Percentiles rank a stretch among this genome's conserved stretches.
phyloP scores from a whole-genome alignment of 2,329 filamentous ascomycete genomes.

The Penicillium oxalicum region DNA sequence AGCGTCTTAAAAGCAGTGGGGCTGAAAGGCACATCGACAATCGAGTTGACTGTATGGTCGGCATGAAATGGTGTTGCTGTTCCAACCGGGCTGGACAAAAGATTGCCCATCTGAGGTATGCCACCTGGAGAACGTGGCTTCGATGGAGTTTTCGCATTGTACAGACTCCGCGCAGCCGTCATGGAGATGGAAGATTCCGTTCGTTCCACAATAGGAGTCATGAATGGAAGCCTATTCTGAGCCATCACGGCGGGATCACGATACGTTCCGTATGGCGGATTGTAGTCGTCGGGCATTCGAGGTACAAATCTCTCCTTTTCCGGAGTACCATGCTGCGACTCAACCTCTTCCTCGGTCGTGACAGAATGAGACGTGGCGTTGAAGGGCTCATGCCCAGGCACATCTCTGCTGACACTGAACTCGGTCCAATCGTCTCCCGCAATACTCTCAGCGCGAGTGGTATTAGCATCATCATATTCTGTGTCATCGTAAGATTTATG shows the following conservation, averaged over 20 bases:
- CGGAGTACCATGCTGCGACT: slow-evolving; percentile 32
- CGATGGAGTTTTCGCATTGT: slow-evolving; percentile 69
- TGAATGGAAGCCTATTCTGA: slow-evolving; percentile 90
- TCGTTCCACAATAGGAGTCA: slow-evolving; percentile 96
- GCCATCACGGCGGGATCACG: slow-evolving; percentile 72
- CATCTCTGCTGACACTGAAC: slow-evolving; percentile 68
- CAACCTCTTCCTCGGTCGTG: slow-evolving; percentile 24
- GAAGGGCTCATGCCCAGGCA: slow-evolving; percentile 44
- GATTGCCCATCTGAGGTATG: slow-evolving; percentile 38
- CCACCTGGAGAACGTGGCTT: slow-evolving; percentile 41
- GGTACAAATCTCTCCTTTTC: slow-evolving; percentile 43
- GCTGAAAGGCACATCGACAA: slow-evolving; percentile 34
- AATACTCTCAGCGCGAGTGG: slow-evolving; percentile 51
- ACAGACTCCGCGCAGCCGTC: slow-evolving; percentile 53
- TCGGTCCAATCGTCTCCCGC: slow-evolving; percentile 75
- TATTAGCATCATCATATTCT: slow-evolving; percentile 35
- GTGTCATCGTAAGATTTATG: slow-evolving; percentile 39
- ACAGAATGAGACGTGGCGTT: slow-evolving; percentile 18
- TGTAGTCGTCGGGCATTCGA: slow-evolving; percentile 80
- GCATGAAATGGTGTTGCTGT: slow-evolving; percentile 54
- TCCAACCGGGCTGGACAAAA: slow-evolving; percentile 66
- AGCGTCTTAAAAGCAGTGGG: slow-evolving; percentile 35
- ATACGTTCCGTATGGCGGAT: slow-evolving; percentile 71
- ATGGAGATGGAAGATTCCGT: slow-evolving; percentile 77
- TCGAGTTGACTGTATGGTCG: slow-evolving; percentile 34